Evolutionary conservation across 108 stramenopile genomes (phyloP), one percentile per base, ranked within the genome.

Genomic region (Cylindrotheca closterium): DNA sequence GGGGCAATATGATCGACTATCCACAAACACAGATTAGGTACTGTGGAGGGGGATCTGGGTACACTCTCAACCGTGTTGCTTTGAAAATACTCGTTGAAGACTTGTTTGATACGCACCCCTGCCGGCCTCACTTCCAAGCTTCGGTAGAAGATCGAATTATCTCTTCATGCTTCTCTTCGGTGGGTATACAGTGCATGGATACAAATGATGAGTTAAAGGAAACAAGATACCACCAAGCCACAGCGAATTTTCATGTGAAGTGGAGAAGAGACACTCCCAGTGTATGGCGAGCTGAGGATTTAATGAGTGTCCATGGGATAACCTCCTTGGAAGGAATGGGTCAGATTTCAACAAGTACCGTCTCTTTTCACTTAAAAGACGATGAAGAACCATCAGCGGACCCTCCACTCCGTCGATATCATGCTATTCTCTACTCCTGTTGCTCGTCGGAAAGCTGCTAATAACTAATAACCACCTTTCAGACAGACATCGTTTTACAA

Each of bases 271-370:
- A 51, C 24, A 19, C 49, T 26, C 49, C 62, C 10, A 18, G 30
- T n/a, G 62, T 63, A 2, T 63, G 62, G 62, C 62, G 37, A 22
- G 47, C 62, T 1, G 51, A 48, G 2, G 22, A 19, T 12, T 30
- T 63, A 19, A 31, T 34, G 1, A n/a, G 75, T 77, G 60, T 82
- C 68, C 67, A 71, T 63, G 55, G 84, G 75, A 78, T 91, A 76
- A 83, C 79, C 67, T 28, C 46, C 74, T 52, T 72, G 78, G 61
- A 63, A 47, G 5, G 87, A 79, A 18, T 64, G 60, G 55, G 89
- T 80, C 67, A 91, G 85, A 67, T 95, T 82, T 84, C 86, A 80
- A 21, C 73, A 81, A 18, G 79, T 74, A 86, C 82, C 50, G 82
- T 95, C 12, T 88, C 86, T 24, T 95, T 95, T 63, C 93, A 95